Conservation (phyloP, 768 basidiomycete genomes). For the Tephrocybe rancida region DNA sequence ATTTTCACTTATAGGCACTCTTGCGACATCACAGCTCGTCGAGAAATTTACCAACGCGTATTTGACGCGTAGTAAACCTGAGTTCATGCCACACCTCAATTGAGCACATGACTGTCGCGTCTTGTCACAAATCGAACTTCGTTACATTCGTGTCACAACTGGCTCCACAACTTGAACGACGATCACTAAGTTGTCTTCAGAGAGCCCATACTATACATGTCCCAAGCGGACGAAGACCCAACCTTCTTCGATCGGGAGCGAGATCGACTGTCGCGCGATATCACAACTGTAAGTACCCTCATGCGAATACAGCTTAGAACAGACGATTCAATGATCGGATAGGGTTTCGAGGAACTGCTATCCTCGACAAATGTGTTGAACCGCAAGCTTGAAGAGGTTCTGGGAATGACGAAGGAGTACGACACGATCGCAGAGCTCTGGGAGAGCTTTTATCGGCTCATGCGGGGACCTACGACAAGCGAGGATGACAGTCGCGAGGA, state of each 20-base stretch:
- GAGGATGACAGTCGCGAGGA: constrained; percentile 34
- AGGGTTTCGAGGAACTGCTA: constrained; percentile 90
- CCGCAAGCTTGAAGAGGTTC: constrained; percentile 89
- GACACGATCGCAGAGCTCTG: constrained; percentile 85
- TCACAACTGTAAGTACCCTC: constrained; percentile 57
- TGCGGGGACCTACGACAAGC: constrained; percentile 54
- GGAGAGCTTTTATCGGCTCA: constrained; percentile 79
- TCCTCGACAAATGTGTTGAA: constrained; percentile 85
- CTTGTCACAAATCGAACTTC: constrained; percentile 1
- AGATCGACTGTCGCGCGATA: constrained; percentile 72
- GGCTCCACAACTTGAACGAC: not conserved
- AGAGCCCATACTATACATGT: constrained; percentile 22
- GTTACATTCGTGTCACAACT: not conserved
- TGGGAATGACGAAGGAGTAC: constrained; percentile 92
- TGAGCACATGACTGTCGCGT: not conserved
- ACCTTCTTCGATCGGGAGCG: constrained; percentile 83
- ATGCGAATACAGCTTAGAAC: not conserved
- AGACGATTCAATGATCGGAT: not conserved
- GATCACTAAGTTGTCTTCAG: not conserved
- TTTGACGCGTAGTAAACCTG: too few species aligned
- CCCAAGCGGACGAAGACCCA: constrained; percentile 46
- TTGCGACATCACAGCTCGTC: too few species aligned
- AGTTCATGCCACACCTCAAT: not conserved
- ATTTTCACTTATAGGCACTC: too few species aligned
- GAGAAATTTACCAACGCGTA: too few species aligned